These are phyloP conservation scores for Zygosaccharomyces lentus DNA, from an alignment of 805 yeast species.

Conservation along the genomic window DNA sequence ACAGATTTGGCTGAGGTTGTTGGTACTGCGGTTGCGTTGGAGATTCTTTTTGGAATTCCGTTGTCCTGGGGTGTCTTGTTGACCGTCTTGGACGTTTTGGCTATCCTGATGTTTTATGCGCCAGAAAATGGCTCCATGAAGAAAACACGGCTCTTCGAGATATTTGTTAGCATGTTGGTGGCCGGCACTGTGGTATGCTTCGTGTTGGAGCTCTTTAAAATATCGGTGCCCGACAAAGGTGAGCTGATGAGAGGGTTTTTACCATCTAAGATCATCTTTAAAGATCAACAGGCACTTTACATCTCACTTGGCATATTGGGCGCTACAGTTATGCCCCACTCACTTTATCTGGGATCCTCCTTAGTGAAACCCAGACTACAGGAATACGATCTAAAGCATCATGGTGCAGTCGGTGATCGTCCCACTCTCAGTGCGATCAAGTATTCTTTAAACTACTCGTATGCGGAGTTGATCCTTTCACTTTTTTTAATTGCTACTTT, in stretches of 20 bases:
- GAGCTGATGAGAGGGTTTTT: slow-evolving; percentile 62
- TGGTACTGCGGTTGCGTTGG: slow-evolving; percentile 84
- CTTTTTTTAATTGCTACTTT: slow-evolving; percentile 85
- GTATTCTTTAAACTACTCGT: slow-evolving; percentile 74
- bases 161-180: slow-evolving; percentile 67
- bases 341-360: slow-evolving; percentile 79
- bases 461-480: slow-evolving; percentile 77
- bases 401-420: slow-evolving; percentile 45
- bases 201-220: slow-evolving; percentile 59
- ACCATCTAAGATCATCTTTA: slow-evolving; percentile 57
- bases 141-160: slow-evolving; percentile 72
- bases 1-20: slow-evolving; percentile 94
- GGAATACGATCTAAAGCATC: slow-evolving; percentile 63
- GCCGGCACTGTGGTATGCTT: slow-evolving; percentile 73
- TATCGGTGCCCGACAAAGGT: slow-evolving; percentile 48
- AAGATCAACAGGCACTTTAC: slow-evolving; percentile 66
- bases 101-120: slow-evolving; percentile 72
- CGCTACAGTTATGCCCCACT: slow-evolving; percentile 95
- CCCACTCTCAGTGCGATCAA: slow-evolving; percentile 80
- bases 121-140: slow-evolving; percentile 71
- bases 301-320: slow-evolving; percentile 81
- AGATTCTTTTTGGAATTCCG: slow-evolving; percentile 72
- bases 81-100: slow-evolving; percentile 77
- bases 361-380: slow-evolving; percentile 78
- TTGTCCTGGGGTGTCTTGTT: slow-evolving; percentile 68